Conservation (phyloP, 176 grass and related monocot species). For the Zea mays region DNA sequence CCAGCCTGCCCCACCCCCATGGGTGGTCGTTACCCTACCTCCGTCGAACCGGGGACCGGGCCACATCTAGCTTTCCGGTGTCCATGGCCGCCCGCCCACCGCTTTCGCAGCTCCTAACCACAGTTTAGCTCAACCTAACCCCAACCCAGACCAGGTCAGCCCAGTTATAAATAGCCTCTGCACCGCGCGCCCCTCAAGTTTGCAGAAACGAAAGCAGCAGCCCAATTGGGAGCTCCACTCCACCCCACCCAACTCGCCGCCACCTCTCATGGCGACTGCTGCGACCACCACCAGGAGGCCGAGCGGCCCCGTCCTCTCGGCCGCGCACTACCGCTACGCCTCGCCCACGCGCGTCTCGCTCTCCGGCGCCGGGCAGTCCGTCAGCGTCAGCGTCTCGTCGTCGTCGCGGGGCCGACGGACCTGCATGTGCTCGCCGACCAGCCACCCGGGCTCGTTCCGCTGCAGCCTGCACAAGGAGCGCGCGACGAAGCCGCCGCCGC, state of each 20-base stretch:
- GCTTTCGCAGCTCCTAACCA: slow-evolving; percentile 1
- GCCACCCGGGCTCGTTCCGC: slow-evolving; percentile 67
- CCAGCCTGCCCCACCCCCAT: not conserved
- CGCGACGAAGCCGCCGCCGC: not conserved
- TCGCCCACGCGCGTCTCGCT: slow-evolving; percentile 54
- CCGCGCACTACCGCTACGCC: slow-evolving; percentile 38
- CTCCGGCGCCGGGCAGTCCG: slow-evolving; percentile 19
- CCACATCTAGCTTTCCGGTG: slow-evolving; percentile 19
- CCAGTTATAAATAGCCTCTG: not conserved
- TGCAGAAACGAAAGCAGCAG: slow-evolving; percentile 41
- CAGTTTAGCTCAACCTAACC: slow-evolving; percentile 28
- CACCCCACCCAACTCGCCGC: not conserved
- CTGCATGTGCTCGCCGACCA: slow-evolving; percentile 75
- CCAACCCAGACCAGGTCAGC: too few relatives aligned
- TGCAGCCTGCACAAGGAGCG: slow-evolving; percentile 65
- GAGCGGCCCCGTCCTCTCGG: slow-evolving; percentile 9
- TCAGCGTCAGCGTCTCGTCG: slow-evolving; percentile 31
- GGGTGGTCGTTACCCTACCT: slow-evolving; percentile 27
- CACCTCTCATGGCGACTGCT: slow-evolving; percentile 40
- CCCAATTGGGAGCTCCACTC: not conserved
- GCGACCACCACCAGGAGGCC: slow-evolving; percentile 40
- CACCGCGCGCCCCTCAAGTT: not conserved
- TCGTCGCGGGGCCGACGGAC: slow-evolving; percentile 7
- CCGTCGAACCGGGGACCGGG: slow-evolving; percentile 1
- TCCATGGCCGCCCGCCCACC: not conserved